These are phyloP conservation scores for Lathyrus aphaca DNA, from an alignment of 306 rosid genomes.

Conservation along the genomic window DNA sequence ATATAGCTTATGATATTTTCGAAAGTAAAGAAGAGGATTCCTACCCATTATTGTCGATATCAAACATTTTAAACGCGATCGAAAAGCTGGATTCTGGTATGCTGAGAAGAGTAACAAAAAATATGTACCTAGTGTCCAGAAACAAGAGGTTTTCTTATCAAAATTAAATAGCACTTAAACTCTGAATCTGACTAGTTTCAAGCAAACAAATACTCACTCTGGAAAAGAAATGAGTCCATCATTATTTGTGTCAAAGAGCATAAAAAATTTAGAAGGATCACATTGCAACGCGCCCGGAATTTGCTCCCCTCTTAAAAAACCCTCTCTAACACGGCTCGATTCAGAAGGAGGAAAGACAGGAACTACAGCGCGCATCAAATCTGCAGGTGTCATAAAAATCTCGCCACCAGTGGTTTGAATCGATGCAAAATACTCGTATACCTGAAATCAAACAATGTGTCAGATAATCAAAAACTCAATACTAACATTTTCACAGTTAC, in stretches of 20 bases:
- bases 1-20: not conserved
- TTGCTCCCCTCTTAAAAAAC: constrained; percentile 69
- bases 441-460: constrained; percentile 40
- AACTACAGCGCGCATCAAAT: constrained; percentile 77
- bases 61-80: constrained; percentile 88
- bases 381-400: constrained; percentile 65
- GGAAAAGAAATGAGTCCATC: constrained; percentile 85
- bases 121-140: constrained; percentile 55
- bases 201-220: constrained; percentile 56
- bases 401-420: constrained; percentile 50
- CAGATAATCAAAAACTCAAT: no score
- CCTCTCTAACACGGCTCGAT: constrained; percentile 71
- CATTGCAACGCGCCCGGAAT: constrained; percentile 55
- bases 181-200: not conserved
- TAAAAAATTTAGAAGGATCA: constrained; percentile 66
- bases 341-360: constrained; percentile 78
- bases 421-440: constrained; percentile 77
- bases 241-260: constrained; percentile 80
- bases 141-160: constrained; percentile 11
- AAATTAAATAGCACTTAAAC: constrained; percentile 9
- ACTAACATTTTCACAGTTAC: no score
- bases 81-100: constrained; percentile 78
- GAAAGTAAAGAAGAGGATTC: constrained; percentile 10
- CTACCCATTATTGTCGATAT: constrained; percentile 72
- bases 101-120: constrained; percentile 77